Base-by-base conservation (phyloP, 306 rosid genomes). In the Comarum palustre region DNA sequence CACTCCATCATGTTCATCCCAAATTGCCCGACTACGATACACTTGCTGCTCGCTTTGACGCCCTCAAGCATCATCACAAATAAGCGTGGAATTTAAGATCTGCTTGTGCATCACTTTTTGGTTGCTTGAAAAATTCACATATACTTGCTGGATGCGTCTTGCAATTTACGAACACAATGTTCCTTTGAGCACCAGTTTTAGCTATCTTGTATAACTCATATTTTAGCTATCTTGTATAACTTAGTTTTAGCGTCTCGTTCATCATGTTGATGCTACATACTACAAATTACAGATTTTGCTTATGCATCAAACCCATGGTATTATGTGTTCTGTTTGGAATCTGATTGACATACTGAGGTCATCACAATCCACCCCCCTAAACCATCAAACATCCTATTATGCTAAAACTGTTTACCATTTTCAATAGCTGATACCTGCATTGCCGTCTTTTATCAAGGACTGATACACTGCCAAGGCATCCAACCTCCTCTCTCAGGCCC, bases 31-130 rank as follows among this genome's bases (percentile, higher is more conserved):
- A 95, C 83, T 91, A 88, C 16, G 96, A 89, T 48, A 77, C 86
- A 61, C 95, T 95, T 36, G 78, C 99, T 3, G 97, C 99, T 6
- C 97, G 92, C 25, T 95, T 95, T 62, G 96, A 95, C 70, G 89
- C 96, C 13, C 89, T 95, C 47, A 95, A 94, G 81, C 48, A 77
- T 86, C 86, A 81, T 88, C 85, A 66, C 54, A 94, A 89, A 85
- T 84, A 79, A n/a, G 4, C 20, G 15, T 55, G 4, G 6, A 16
- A 41, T 19, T 41, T 6, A 15, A 59, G 66, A 60, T 24, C 19
- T 48, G 61, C 61, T 6, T 16, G 38, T 57, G 57, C 57, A 17
- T 42, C 43, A 58, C n/a, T 32, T 68, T 62, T 46, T 43, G 14
- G 46, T 70, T 10, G 43, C 66, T 46, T 76, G 74, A 69, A 69